Evolutionary conservation across 2,329 filamentous ascomycete genomes (phyloP), one percentile per base, ranked within the genome.

Genomic region (Stagonosporopsis cucurbitacearum): DNA sequence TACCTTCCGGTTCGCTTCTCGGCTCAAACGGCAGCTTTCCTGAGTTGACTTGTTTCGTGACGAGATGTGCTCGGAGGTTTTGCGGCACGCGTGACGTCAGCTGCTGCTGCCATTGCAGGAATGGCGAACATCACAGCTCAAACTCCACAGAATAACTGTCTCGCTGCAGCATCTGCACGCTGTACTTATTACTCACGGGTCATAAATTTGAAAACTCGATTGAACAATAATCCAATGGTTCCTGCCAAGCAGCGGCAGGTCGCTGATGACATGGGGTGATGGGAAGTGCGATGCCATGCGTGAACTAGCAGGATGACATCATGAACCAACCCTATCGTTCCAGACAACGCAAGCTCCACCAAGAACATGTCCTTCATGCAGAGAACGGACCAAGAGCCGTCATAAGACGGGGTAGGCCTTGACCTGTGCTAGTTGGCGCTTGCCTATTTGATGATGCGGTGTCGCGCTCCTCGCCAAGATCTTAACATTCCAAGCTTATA

Each of bases 231-330:
- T 47, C n/a, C 2, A 11, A 33, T 3, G 23, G 47, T 46, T 12
- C 47, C 42, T 56, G 53, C 53, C 53, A 56, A 56, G 53, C 42
- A 44, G 25, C 53, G 47, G 43, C 15, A 46, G 36, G 51, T 56
- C 30, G 47, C 9, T 22, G 28, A 35, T 28, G 33, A 37, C 17
- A 32, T 20, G 39, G 35, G 37, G n/a, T 37, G 32, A 30, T 33
- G 45, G 28, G 40, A 36, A 35, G 36, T 39, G n/a, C n/a, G 32
- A 40, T 39, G 47, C 53, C 50, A 48, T 23, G 42, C 35, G 35
- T 23, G 26, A 37, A 47, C 30, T 36, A 55, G 25, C 15, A 12
- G 20, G 2, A 19, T 56, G 53, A 56, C 47, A 51, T 56, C 53
- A 56, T 51, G 13, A 48, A 35, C 53, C 46, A 46, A 36, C 41